phyloP scores from a whole-genome alignment of 176 grass and related monocot species.

The Zoysia pacifica region DNA sequence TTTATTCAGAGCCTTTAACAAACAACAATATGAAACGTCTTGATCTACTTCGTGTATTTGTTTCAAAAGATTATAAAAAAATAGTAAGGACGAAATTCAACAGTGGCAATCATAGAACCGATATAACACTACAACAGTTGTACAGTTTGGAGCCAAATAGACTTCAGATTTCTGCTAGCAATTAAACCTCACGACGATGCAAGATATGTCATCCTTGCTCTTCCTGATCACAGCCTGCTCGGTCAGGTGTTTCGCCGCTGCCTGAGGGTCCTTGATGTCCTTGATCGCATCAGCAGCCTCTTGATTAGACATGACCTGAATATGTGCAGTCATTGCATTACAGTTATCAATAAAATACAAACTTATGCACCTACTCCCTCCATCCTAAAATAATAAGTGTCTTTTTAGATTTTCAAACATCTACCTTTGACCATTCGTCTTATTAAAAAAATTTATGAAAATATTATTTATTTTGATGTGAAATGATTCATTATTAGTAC shows the following conservation, averaged over 20 bases:
- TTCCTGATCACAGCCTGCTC: conserved; percentile 67
- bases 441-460: too few relatives aligned
- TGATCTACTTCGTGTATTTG: conserved; percentile 29
- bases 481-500: too few relatives aligned
- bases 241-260: conserved; percentile 75
- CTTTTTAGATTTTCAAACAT: too few relatives aligned
- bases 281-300: conserved; percentile 81
- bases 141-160: conserved; percentile 10
- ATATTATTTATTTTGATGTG: too few relatives aligned
- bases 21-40: conserved; percentile 35
- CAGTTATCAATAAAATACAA: background rate
- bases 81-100: conserved; percentile 25
- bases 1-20: conserved; percentile 33
- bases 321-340: background rate
- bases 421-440: too few relatives aligned
- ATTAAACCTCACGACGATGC: conserved; percentile 70
- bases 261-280: conserved; percentile 71
- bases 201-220: conserved; percentile 97
- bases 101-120: conserved; percentile 18
- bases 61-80: conserved; percentile 2
- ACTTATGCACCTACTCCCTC: background rate
- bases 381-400: too few relatives aligned
- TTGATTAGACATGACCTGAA: conserved; percentile 89
- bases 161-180: conserved; percentile 38
- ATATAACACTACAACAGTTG: conserved; percentile 15